Conservation (phyloP, 768 basidiomycete species). For the Podaxis rugospora region DNA sequence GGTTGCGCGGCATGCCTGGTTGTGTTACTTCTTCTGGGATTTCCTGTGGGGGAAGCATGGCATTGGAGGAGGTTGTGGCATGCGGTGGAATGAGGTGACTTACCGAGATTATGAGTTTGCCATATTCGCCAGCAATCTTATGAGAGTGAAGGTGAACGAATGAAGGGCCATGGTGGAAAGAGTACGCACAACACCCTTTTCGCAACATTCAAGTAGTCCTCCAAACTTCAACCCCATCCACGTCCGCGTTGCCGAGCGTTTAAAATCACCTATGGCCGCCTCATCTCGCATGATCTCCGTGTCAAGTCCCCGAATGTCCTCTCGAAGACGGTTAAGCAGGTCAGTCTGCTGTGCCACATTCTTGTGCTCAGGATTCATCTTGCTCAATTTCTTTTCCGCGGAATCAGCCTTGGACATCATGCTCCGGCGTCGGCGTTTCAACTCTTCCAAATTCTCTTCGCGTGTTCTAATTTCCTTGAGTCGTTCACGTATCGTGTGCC, state of each 20-base stretch:
- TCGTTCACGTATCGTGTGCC: slow-evolving; percentile 63
- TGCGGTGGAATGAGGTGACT: slow-evolving; percentile 12
- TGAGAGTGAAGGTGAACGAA: neutral
- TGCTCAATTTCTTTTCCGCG: slow-evolving; percentile 85
- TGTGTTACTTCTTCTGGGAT: slow-evolving; percentile 78
- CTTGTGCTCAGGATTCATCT: slow-evolving; percentile 90
- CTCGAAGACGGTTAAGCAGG: slow-evolving; percentile 59
- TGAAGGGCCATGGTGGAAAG: neutral
- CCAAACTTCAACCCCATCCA: slow-evolving; percentile 88
- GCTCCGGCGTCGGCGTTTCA: slow-evolving; percentile 64
- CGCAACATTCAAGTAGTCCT: slow-evolving; percentile 76
- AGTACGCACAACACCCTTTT: slow-evolving; percentile 61
- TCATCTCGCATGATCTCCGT: slow-evolving; percentile 83
- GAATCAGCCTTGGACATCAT: slow-evolving; percentile 70
- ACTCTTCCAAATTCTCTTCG: slow-evolving; percentile 79
- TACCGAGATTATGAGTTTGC: slow-evolving; percentile 46
- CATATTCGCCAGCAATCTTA: slow-evolving; percentile 52
- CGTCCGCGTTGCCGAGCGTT: slow-evolving; percentile 60
- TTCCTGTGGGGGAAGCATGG: slow-evolving; percentile 39
- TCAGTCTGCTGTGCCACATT: slow-evolving; percentile 73
- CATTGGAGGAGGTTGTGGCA: neutral
- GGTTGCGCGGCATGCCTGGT: slow-evolving; percentile 70
- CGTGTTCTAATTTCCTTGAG: slow-evolving; percentile 81
- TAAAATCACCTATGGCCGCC: slow-evolving; percentile 76
- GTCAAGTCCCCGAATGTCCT: slow-evolving; percentile 76